Evolutionary conservation across 805 yeast species (phyloP), one percentile per base, ranked within the genome.

Genomic region (Wickerhamiella domercqiae): DNA sequence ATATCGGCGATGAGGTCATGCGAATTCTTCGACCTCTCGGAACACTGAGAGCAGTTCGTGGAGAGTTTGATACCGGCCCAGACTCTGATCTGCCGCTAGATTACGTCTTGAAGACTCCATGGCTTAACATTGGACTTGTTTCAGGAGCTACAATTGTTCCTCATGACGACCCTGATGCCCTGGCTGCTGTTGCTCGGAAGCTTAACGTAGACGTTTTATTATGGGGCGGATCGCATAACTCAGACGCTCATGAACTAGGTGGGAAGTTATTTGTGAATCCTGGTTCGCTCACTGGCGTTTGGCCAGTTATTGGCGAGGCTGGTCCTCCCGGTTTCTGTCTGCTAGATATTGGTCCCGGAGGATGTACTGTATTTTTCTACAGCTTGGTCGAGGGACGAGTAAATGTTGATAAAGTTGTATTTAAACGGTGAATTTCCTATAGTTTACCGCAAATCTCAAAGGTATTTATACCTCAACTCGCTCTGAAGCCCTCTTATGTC

Each of bases 231-330:
- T 78, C 94, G 2, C 94, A 83, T 54, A 72, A 74, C 46, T 93
- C 83, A 3, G 97, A 87, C 53, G 95, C 96, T 0, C 87, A 84
- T 52, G 80, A 90, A 7, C 61, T 86, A 40, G 97, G 84, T 46
- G 93, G 93, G 17, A 82, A 81, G 57, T 82, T 86, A 55, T 90
- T 90, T 52, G 69, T 90, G n/a, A 87, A 82, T 55, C 97, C 98
- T 0, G 98, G 98, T 0, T 78, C 93, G 53, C 93, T 93, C 30
- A 86, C 96, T 0, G 98, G 98, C 19, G 95, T 96, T 0, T 73
- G 69, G 46, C 68, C 69, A 31, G 68, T 79, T 22, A 77, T 75
- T 50, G 62, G 70, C n/a, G 68, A 73, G 11, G 95, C 97, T 3
- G 80, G 94, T 38, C 18, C 21, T 6, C 16, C 33, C 13, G 16